Evolutionary conservation across 257 asterid genomes (phyloP).

Genomic region (Coffea eugenioides): DNA sequence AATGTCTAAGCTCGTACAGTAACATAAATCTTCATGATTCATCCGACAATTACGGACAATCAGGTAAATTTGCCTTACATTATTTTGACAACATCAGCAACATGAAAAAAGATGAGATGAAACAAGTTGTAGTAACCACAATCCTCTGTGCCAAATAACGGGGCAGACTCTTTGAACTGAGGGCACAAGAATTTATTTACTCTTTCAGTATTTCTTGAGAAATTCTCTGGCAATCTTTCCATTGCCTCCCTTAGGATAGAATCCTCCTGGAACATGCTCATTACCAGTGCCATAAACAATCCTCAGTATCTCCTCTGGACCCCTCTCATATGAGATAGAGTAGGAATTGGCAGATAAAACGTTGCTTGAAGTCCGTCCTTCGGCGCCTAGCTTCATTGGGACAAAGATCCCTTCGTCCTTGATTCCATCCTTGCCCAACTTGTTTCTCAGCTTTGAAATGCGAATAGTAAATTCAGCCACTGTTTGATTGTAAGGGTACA

Average conservation of each 20-base stretch:
- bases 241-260: constrained; percentile 41
- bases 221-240: constrained; percentile 42
- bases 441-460: constrained; percentile 41
- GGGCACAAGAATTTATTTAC: not conserved
- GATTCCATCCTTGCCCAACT: constrained; percentile 35
- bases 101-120: too few species aligned
- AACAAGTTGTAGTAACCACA: not conserved
- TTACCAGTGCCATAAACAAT: constrained; percentile 33
- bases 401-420: constrained; percentile 50
- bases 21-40: too few species aligned
- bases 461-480: constrained; percentile 37
- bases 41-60: too few species aligned
- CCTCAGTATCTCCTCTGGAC: constrained; percentile 36
- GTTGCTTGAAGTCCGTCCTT: constrained; percentile 32
- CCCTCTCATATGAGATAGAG: constrained; percentile 40
- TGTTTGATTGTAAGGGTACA: constrained; percentile 36
- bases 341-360: constrained; percentile 39
- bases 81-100: too few species aligned
- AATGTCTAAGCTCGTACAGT: too few species aligned
- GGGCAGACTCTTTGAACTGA: not conserved
- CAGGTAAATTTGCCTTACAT: too few species aligned
- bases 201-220: not conserved
- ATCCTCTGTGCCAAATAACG: not conserved
- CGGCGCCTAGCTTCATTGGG: constrained; percentile 35
- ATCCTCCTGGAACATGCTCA: constrained; percentile 40